Base-by-base conservation (phyloP, 2,329 filamentous ascomycete species). In the Sclerotinia minor region DNA sequence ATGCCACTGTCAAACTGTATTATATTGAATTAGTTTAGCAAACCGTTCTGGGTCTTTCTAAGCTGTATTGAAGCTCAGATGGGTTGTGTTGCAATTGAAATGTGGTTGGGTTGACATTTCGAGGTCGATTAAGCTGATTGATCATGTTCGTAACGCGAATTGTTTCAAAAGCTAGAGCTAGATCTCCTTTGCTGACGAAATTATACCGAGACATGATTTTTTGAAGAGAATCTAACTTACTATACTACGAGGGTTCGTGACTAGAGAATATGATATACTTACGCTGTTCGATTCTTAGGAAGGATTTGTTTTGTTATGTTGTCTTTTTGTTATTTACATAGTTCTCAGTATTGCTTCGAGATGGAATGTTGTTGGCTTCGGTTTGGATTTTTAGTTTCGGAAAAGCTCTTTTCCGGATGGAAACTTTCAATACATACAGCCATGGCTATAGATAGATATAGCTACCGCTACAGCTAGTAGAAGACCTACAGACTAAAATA, bases 91-190 rank as follows among this genome's bases (percentile, higher is more conserved):
- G 44, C 19, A 11, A 19, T 26, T 60, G 32, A 41, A 17, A 49
- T 60, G 29, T 60, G 29, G 47, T 64, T 38, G 47, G 17, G 29
- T 54, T 41, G 50, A 41, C 24, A 32, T 54, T 44, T 64, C 35
- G 24, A 41, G 41, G 29, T 26, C 24, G 32, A 45, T 45, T 6
- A 32, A 53, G 49, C 24, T 29, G 53, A 24, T 26, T 19, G 53
- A 24, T 26, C 5, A n/a, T 58, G 54, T 41, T 66, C 41, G 64
- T 38, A 49, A 60, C 54, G 41, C 13, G n/a, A n/a, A 44, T 26
- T 47, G 64, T 66, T 66, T 66, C 64, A 66, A 60, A n/a, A 49
- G 53, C 44, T 21, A 66, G 41, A 21, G 32, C 29, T 21, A 41
- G 53, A 26, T 19, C 47, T 49, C 41, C 44, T 21, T 60, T 19